These are phyloP conservation scores for Cutaneotrichosporon sp. DNA, from an alignment of 1,284 basidiomycete species.

Conservation along the genomic window DNA sequence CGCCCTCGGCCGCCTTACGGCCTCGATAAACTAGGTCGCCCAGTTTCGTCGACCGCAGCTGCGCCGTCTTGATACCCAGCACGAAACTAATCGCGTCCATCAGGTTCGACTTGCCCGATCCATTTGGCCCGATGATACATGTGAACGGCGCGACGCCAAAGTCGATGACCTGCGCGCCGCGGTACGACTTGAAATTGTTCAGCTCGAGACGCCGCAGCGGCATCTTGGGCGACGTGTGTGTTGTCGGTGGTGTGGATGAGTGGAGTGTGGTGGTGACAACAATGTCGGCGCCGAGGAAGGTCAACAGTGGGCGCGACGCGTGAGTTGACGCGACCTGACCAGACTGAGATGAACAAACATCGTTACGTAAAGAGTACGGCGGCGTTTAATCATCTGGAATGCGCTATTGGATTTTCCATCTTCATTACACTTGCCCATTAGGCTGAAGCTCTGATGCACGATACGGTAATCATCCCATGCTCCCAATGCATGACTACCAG, in stretches of 20 bases:
- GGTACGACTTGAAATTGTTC: slow-evolving; percentile 90
- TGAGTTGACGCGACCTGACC: no score
- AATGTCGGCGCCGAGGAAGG: no score
- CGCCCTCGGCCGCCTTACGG: slow-evolving; percentile 55
- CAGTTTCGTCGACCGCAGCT: slow-evolving; percentile 86
- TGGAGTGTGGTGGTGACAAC: background rate
- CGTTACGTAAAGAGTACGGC: no score
- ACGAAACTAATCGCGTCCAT: slow-evolving; percentile 99
- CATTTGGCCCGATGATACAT: slow-evolving; percentile 96
- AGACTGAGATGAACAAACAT: no score
- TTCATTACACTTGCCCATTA: no score
- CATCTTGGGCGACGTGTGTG: slow-evolving; percentile 29
- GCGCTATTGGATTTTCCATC: no score
- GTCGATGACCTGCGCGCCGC: slow-evolving; percentile 53
- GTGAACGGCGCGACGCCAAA: slow-evolving; percentile 64
- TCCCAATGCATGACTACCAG: no score
- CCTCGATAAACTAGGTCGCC: slow-evolving; percentile 95
- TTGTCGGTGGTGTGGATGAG: slow-evolving; percentile 1
- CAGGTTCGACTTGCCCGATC: slow-evolving; percentile 96
- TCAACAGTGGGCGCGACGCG: no score
- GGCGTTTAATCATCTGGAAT: no score
- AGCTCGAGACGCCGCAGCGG: slow-evolving; percentile 62
- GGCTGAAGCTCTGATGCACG: no score
- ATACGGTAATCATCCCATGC: no score
- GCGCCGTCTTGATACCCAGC: slow-evolving; percentile 88